These are phyloP conservation scores for Colletotrichum agaves DNA, from an alignment of 2,329 filamentous ascomycete species.

Conservation along the genomic window DNA sequence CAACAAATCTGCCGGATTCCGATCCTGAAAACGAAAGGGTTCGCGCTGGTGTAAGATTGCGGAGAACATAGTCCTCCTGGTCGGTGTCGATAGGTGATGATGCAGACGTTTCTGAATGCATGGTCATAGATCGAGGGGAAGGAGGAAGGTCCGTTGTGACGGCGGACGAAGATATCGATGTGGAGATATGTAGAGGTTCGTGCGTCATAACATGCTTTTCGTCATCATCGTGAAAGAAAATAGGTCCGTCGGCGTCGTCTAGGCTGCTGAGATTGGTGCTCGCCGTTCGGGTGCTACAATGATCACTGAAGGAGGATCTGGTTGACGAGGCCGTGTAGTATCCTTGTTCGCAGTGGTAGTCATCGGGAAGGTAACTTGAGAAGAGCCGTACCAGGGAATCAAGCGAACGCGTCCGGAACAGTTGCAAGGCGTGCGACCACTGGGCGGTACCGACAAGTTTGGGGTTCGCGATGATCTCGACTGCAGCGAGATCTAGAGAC, in stretches of 20 bases:
- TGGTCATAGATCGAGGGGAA: conserved; percentile 63
- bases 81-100: conserved; percentile 50
- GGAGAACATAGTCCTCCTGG: conserved; percentile 46
- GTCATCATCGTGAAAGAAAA: conserved; percentile 56
- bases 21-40: conserved; percentile 64
- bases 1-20: conserved; percentile 54
- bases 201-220: conserved; percentile 55
- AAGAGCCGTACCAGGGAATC: conserved; percentile 71
- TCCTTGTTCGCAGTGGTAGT: conserved; percentile 56
- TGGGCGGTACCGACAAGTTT: conserved; percentile 67
- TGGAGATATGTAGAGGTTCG: conserved; percentile 53
- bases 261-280: conserved; percentile 54
- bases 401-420: conserved; percentile 68
- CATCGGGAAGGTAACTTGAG: conserved; percentile 65
- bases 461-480: conserved; percentile 71
- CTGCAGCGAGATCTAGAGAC: conserved; percentile 65
- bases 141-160: conserved; percentile 50
- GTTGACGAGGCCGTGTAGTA: conserved; percentile 45
- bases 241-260: conserved; percentile 46
- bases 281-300: conserved; percentile 49
- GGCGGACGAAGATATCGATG: conserved; percentile 41
- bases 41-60: conserved; percentile 54
- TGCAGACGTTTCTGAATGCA: conserved; percentile 56
- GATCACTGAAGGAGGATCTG: conserved; percentile 52
- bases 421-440: conserved; percentile 68